Evolutionary conservation across 78 protist species (phyloP), one percentile per base, ranked within the genome.

Genomic region (Speleostelium caveatum): DNA sequence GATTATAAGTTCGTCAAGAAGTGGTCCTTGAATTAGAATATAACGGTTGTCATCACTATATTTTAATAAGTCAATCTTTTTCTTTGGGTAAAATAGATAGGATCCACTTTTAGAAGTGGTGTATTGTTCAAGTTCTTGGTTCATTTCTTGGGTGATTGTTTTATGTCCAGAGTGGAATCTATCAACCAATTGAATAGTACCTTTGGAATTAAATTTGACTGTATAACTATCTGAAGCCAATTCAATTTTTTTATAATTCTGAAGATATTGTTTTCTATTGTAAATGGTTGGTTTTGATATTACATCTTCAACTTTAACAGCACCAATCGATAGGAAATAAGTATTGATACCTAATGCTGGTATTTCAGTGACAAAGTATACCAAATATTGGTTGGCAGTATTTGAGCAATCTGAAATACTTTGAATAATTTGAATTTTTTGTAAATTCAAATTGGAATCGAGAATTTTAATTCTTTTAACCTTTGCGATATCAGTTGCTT

Each of bases 311-410:
- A 33, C 2, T 24, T 38, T 38, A n/a, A 21, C 2, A n/a, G 26
- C 24, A 67, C 28, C 42, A 16, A 76, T 19, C 0, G 6, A 55
- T 41, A 83, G 1, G 32, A 55, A 69, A 41, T 42, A 83, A 16
- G 91, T 83, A 19, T 53, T 59, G 8, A 83, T 36, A 16, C 91
- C 91, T 1, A 83, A 45, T 67, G 91, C 63, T 28, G 77, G 77
- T 19, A 83, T 3, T 26, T 59, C 67, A 28, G 39, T 2, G 0
- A 69, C 42, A 33, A 63, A 73, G 28, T 36, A 22, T n/a, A 83
- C 17, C 5, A 22, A 26, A 32, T 69, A 83, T 12, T 77, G 42
- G 51, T 77, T 56, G 4, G 4, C 21, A 32, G 30, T n/a, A 35
- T 69, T 19, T 59, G 38, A 24, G 17, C 65, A 39, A 1, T 30